Percentiles rank a stretch among this genome's conserved stretches.
phyloP scores from a whole-genome alignment of 176 grass and related monocot genomes.

The Hyparrhenia diplandra region DNA sequence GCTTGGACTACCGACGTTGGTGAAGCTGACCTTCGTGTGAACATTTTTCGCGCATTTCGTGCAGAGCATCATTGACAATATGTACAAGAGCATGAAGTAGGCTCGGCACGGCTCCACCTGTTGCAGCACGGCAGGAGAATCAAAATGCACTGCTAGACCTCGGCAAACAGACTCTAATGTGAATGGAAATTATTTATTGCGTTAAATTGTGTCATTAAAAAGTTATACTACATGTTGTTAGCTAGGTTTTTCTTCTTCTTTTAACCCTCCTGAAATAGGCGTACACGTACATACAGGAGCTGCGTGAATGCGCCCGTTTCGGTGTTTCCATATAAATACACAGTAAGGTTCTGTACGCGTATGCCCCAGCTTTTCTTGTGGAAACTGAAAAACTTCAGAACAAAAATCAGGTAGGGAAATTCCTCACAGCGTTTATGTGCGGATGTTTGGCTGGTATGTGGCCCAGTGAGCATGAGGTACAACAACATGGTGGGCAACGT shows the following conservation, averaged over 20 bases:
- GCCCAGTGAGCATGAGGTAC: too few species aligned
- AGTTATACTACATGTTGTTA: background rate
- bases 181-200: background rate
- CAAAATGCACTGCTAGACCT: background rate
- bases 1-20: background rate
- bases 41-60: background rate
- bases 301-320: background rate
- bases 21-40: background rate
- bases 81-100: slow-evolving; percentile 76
- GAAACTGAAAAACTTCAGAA: too few species aligned
- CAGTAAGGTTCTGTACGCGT: background rate
- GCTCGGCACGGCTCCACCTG: background rate
- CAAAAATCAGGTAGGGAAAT: too few species aligned
- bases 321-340: background rate
- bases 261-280: background rate
- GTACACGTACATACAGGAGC: background rate
- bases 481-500: too few species aligned
- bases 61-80: slow-evolving; percentile 59
- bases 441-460: too few species aligned
- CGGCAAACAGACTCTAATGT: background rate
- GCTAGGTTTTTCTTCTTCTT: background rate
- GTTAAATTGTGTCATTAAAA: background rate
- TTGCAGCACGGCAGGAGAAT: background rate
- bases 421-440: too few species aligned
- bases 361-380: too few species aligned